A percentile compares a stretch with the other conserved stretches of the same genome.
Evolutionary conservation across 164 flowering plant species (phyloP).

Genomic region (Berberis thunbergii): DNA sequence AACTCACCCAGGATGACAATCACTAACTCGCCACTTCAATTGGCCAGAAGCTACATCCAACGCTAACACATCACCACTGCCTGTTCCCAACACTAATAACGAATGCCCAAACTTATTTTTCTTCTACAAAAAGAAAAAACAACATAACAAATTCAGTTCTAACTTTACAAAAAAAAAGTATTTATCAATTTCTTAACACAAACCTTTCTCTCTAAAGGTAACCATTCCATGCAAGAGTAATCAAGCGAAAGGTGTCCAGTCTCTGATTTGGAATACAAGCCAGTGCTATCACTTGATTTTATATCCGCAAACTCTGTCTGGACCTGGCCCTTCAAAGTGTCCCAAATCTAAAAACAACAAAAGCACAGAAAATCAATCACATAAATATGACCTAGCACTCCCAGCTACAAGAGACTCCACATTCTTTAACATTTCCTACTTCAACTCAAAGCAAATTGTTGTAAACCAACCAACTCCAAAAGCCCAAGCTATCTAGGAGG

Average conservation of each 20-base stretch:
- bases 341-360: conserved; percentile 68
- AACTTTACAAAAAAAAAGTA: neutral
- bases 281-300: conserved; percentile 28
- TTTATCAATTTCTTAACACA: neutral
- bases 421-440: too few relatives aligned
- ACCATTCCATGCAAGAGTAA: conserved; percentile 90
- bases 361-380: neutral
- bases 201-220: conserved; percentile 60
- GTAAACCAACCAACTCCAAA: too few relatives aligned
- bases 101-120: conserved; percentile 56
- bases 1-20: conserved; percentile 94
- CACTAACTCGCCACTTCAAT: conserved; percentile 68
- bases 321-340: conserved; percentile 72
- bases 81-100: conserved; percentile 71
- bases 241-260: conserved; percentile 86
- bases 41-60: conserved; percentile 77
- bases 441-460: too few relatives aligned
- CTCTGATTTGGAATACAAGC: conserved; percentile 30
- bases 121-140: conserved; percentile 36
- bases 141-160: neutral
- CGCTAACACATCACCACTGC: conserved; percentile 89
- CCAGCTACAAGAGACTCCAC: too few relatives aligned
- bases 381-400: neutral
- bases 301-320: conserved; percentile 82
- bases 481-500: too few relatives aligned